Conservation (phyloP, 257 asterid species). For the Fraxinus cuspidata region DNA sequence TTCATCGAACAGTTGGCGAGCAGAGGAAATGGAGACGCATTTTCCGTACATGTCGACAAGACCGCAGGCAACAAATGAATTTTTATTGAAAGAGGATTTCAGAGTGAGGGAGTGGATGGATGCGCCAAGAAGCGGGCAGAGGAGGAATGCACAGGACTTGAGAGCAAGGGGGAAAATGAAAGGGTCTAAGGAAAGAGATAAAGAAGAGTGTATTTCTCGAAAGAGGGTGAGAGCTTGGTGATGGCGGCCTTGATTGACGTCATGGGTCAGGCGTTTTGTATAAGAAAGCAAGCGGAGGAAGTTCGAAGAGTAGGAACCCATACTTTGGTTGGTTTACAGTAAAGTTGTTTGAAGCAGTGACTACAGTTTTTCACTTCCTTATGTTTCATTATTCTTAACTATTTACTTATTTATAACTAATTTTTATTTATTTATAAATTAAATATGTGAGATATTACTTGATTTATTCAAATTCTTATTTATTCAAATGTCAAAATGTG, state of each 20-base stretch:
- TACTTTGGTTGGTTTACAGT: background rate
- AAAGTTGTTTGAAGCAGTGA: background rate
- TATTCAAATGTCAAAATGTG: no score
- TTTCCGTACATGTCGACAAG: slow-evolving; percentile 49
- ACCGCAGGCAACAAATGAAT: slow-evolving; percentile 49
- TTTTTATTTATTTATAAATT: no score
- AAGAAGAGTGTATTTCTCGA: slow-evolving; percentile 40
- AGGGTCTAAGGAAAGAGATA: slow-evolving; percentile 40
- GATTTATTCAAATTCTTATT: no score
- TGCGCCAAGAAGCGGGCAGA: slow-evolving; percentile 34
- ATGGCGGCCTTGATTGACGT: slow-evolving; percentile 49
- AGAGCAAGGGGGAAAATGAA: slow-evolving; percentile 52
- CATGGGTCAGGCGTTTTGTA: slow-evolving; percentile 48
- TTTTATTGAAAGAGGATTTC: slow-evolving; percentile 31
- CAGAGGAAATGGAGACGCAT: slow-evolving; percentile 32
- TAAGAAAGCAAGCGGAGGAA: slow-evolving; percentile 40
- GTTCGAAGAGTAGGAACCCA: slow-evolving; percentile 42
- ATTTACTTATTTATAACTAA: no score
- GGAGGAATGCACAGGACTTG: slow-evolving; percentile 43
- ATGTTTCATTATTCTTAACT: no score
- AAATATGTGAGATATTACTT: no score
- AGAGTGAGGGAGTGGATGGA: slow-evolving; percentile 36
- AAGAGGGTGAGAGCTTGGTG: slow-evolving; percentile 42
- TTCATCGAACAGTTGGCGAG: slow-evolving; percentile 50
- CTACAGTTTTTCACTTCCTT: background rate